Evolutionary conservation across 2,329 filamentous ascomycete species (phyloP), one percentile per base, ranked within the genome.

Genomic region (Thielaviopsis euricoi): DNA sequence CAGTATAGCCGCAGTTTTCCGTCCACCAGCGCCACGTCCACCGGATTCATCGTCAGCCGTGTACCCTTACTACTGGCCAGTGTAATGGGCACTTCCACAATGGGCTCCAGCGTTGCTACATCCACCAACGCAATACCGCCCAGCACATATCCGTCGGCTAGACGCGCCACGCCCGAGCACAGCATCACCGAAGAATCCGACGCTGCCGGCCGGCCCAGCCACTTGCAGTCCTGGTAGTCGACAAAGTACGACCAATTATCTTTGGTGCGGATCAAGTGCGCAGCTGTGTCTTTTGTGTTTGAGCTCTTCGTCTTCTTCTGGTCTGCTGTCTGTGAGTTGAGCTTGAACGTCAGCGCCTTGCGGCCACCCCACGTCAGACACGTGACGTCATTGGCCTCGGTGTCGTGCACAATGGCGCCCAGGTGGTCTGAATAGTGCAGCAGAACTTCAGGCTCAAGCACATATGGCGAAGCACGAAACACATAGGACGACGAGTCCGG

Each of bases 161-260:
- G 46, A 13, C 64, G 65, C 4, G 72, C 69, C 7, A 76, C 70
- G 1, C 75, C 74, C 0, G 71, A 71, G 61, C 74, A 76, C 15
- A 77, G 67, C 73, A 76, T 75, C 10, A 76, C 64, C 15, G 70
- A 67, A n/a, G 60, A 63, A n/a, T 62, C 62, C 53, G 73, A 72
- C 6, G 65, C 60, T 10, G 63, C 60, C 15, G 69, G 68, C 61
- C 69, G 70, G 3, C 74, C 75, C 0, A 77, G 66, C 64, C 71
- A 76, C 62, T 77, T 77, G 66, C 74, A 77, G 67, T 77, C 75
- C 64, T 77, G 74, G 62, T 76, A 76, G 60, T 76, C 75, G 57
- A 73, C 64, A 63, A 70, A 76, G 62, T 73, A 69, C 40, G 66
- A 71, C 0, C 73, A 73, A 54, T 76, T 75, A 5, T 61, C 62